Evolutionary conservation across 1,284 basidiomycete species (phyloP).

Genomic region (Gomphus bonarii): DNA sequence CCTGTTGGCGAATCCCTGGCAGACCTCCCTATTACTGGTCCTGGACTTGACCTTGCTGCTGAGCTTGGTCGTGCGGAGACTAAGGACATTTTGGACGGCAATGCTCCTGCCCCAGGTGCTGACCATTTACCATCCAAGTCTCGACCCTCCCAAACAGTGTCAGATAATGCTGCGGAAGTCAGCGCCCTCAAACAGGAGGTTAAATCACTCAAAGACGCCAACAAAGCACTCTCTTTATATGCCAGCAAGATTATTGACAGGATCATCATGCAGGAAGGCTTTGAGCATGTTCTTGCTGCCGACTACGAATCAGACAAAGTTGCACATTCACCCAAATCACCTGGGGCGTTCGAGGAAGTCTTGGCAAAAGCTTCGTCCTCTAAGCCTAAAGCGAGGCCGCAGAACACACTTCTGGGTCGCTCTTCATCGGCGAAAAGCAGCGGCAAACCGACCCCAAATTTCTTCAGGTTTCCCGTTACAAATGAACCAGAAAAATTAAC

Average conservation of each 20-base stretch:
- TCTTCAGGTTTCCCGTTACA: slow-evolving; percentile 11
- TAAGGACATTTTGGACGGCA: slow-evolving; percentile 57
- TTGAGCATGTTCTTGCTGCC: slow-evolving; percentile 84
- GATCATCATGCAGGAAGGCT: slow-evolving; percentile 88
- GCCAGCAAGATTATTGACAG: slow-evolving; percentile 95
- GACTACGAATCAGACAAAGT: slow-evolving; percentile 62
- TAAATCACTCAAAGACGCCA: slow-evolving; percentile 86
- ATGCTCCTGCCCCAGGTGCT: neutral
- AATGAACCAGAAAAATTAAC: slow-evolving; percentile 25
- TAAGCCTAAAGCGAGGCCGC: slow-evolving; percentile 40
- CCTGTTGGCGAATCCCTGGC: slow-evolving; percentile 59
- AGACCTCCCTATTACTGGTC: slow-evolving; percentile 71
- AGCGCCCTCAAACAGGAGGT: slow-evolving; percentile 71
- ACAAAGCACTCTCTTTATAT: slow-evolving; percentile 88
- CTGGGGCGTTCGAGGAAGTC: slow-evolving; percentile 16
- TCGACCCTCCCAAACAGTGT: slow-evolving; percentile 5
- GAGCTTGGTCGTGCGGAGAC: slow-evolving; percentile 85
- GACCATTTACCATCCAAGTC: neutral
- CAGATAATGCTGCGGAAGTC: slow-evolving; percentile 33
- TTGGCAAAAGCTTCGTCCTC: slow-evolving; percentile 11
- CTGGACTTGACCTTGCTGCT: slow-evolving; percentile 82
- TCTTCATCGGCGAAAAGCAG: slow-evolving; percentile 21
- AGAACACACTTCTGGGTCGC: slow-evolving; percentile 44
- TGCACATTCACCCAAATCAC: slow-evolving; percentile 27
- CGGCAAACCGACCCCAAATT: neutral